phyloP scores from a whole-genome alignment of 345 rosid species.

The Hypericum perforatum region DNA sequence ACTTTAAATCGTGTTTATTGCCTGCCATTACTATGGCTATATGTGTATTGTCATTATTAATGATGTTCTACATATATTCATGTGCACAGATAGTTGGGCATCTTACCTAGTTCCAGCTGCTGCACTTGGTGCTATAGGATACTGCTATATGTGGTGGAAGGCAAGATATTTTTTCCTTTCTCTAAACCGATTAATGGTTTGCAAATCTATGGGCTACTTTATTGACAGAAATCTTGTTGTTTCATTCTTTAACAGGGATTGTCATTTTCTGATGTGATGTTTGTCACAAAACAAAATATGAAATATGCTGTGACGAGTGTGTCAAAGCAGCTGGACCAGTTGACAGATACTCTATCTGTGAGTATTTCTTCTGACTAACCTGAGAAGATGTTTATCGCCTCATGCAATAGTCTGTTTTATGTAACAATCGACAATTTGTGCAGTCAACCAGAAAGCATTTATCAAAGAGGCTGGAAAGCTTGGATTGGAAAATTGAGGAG shows the following conservation, averaged over 20 bases:
- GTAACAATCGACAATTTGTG: conserved; percentile 12
- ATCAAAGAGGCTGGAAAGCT: conserved; percentile 51
- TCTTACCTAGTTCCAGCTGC: conserved; percentile 89
- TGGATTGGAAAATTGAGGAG: conserved; percentile 88
- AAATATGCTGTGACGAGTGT: conserved; percentile 60
- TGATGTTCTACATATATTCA: conserved; percentile 1
- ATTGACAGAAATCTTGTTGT: not conserved
- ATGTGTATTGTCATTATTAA: not conserved
- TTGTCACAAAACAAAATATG: conserved; percentile 89
- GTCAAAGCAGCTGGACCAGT: conserved; percentile 76
- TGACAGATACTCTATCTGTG: conserved; percentile 64
- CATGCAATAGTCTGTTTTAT: conserved; percentile 8
- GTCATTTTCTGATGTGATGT: conserved; percentile 84
- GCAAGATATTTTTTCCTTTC: conserved; percentile 23
- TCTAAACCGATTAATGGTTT: too few relatives aligned
- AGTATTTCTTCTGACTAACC: conserved; percentile 18
- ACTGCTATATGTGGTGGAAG: conserved; percentile 98
- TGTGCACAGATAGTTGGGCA: conserved; percentile 43
- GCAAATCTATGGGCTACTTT: conserved; percentile 5
- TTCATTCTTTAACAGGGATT: conserved; percentile 59
- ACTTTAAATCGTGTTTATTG: too few relatives aligned
- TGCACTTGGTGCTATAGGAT: conserved; percentile 90
- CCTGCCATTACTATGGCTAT: too few relatives aligned
- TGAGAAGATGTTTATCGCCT: not conserved
- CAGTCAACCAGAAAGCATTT: conserved; percentile 86